Evolutionary conservation across 192 early-diverging fungal genomes (phyloP), one percentile per base, ranked within the genome.

Genomic region (Spinellus fusiger): DNA sequence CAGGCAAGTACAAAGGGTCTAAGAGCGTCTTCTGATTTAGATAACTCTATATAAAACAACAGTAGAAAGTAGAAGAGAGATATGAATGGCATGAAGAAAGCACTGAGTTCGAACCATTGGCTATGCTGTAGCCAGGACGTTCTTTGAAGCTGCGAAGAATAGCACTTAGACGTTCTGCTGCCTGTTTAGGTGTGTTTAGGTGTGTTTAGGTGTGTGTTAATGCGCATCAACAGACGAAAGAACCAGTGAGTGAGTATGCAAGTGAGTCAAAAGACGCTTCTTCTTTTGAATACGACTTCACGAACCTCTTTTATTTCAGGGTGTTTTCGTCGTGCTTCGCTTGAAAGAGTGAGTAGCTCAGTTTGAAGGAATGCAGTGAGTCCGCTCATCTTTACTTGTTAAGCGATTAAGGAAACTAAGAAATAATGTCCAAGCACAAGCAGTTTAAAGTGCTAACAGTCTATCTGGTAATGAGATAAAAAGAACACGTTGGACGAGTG

Each of bases 241-340:
- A 18, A 33, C 48, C 18, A n/a, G 37, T 44, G n/a, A n/a, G n/a
- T n/a, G n/a, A n/a, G n/a, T n/a, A n/a, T n/a, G n/a, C n/a, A n/a
- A n/a, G n/a, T n/a, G n/a, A n/a, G n/a, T n/a, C n/a, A n/a, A n/a
- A n/a, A n/a, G n/a, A n/a, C n/a, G n/a, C n/a, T n/a, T n/a, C n/a
- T n/a, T n/a, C n/a, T n/a, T n/a, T n/a, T n/a, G n/a, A n/a, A n/a
- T 58, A 40, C 26, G n/a, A 20, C 3, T 48, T 20, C 48, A 61
- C 38, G 37, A 71, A 93, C 91, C 70, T 98, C 96, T 78, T 96
- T 96, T n/a, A 98, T 89, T 54, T 94, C 93, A 18, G 93, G 91
- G 75, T 94, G 77, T 65, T 94, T 95, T 61, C 88, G 80, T 40
- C 88, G 77, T 4, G 94, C 89, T 63, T 98, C 96, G 46, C 77